Evolutionary conservation across 805 yeast species (phyloP), one percentile per base, ranked within the genome.

Genomic region (Clavispora santaluciae): DNA sequence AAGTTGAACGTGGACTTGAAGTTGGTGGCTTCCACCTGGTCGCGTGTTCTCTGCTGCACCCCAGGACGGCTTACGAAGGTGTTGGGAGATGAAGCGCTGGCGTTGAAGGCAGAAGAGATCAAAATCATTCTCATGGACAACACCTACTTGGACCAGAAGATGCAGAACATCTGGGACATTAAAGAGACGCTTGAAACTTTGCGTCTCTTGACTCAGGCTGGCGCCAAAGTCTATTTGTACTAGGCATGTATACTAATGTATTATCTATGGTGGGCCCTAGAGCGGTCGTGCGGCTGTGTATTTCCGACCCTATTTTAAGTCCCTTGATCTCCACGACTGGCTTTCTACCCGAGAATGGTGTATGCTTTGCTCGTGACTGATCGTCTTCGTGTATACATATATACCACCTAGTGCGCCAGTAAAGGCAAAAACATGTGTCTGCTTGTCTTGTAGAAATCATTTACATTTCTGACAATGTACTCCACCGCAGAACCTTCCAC

Each of bases 1-100:
- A 81, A 82, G 49, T 56, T 85, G 35, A 72, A 75, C 23, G 82
- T 81, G 33, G 95, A 87, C 54, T 53, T 76, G 40, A 66, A 68
- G 37, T 48, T 70, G 22, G 59, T 78, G 30, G 56, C 61, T 42
- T 59, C 70, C 33, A 64, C 81, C 24, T 49, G 62, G 45, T 63
- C 79, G 2, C 62, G 81, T 36, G 60, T 83, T 1, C 68, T 81
- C 33, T 76, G 81, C 28, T 72, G 83, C 30, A 83, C 91, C 0
- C 80, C 88, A 0, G 81, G 82, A 2, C 66, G 90, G 40, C 56
- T 79, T 13, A 49, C 55, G 9, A 77, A 73, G 50, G 69, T 81
- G 5, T 53, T 77, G 26, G 57, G 66, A 18, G 64, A 68, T 17
- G 75, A 68, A 36, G 72, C 70, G 11, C 50, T 68, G 15, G 67